These are phyloP conservation scores for Syzygium syzygioides DNA, from an alignment of 441 rosid species.

Conservation along the genomic window DNA sequence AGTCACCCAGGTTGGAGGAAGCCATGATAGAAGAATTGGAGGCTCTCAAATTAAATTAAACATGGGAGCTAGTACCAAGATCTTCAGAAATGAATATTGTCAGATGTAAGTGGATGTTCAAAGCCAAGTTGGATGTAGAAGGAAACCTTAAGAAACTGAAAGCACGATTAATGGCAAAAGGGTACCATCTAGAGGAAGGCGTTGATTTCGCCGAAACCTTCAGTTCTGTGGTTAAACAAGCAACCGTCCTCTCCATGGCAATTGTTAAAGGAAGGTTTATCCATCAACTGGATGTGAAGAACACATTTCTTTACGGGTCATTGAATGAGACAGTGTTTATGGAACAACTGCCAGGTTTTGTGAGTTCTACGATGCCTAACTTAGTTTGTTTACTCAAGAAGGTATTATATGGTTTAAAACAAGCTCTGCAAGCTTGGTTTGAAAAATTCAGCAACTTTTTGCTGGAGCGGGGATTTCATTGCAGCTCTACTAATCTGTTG, in stretches of 20 bases:
- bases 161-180: not conserved
- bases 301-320: accelerated
- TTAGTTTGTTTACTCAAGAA: not conserved
- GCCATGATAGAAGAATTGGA: not conserved
- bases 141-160: not conserved
- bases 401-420: not conserved
- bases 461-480: accelerated
- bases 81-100: not conserved
- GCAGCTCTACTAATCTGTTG: accelerated
- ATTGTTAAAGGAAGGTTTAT: not conserved
- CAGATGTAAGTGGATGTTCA: not conserved
- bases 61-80: not conserved
- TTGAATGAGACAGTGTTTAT: not conserved
- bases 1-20: not conserved
- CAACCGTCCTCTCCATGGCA: not conserved
- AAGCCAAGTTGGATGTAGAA: not conserved
- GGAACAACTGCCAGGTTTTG: not conserved
- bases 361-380: not conserved
- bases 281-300: not conserved
- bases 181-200: not conserved
- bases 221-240: not conserved
- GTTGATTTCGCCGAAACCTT: accelerated
- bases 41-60: not conserved
- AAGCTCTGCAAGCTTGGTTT: not conserved
- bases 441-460: not conserved